phyloP scores from a whole-genome alignment of 2,329 filamentous ascomycete genomes.

The Ophiocordyceps unilateralis region DNA sequence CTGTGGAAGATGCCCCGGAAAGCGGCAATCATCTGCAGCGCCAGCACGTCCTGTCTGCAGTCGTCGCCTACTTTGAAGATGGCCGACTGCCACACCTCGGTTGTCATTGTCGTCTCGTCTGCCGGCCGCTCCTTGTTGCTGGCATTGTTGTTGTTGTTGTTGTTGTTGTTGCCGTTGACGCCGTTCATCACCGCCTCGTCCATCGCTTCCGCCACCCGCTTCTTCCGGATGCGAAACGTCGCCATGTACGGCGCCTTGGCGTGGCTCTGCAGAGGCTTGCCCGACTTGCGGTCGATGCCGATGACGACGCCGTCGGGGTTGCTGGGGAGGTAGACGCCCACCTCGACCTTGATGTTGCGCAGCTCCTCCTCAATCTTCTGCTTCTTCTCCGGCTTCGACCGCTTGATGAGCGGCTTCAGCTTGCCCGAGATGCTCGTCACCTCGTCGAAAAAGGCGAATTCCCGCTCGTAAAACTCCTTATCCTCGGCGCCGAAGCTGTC shows the following conservation, averaged over 20 bases:
- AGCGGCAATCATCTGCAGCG: constrained; percentile 91
- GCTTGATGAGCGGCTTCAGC: constrained; percentile 82
- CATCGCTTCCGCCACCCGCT: constrained; percentile 26
- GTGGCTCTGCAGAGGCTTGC: constrained; percentile 92
- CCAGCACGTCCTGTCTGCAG: constrained; percentile 90
- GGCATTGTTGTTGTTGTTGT: constrained; percentile 31
- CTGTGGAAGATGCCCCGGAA: constrained; percentile 95
- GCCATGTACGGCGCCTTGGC: constrained; percentile 99
- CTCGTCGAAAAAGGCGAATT: constrained; percentile 97
- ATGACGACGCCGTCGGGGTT: constrained; percentile 96
- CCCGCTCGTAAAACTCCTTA: constrained; percentile 74
- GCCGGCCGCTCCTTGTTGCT: constrained; percentile 6
- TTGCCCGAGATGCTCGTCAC: constrained; percentile 93
- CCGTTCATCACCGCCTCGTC: background rate
- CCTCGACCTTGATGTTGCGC: constrained; percentile 90
- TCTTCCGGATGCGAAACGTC: constrained; percentile 90
- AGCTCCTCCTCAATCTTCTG: constrained; percentile 98
- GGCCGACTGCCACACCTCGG: constrained; percentile 97
- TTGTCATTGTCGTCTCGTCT: constrained; percentile 42
- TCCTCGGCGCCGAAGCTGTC: constrained; percentile 66
- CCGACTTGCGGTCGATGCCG: constrained; percentile 93
- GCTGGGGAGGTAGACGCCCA: constrained; percentile 90
- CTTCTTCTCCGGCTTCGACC: constrained; percentile 90
- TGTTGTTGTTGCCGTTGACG: constrained; percentile 7
- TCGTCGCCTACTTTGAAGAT: constrained; percentile 99